phyloP scores from a whole-genome alignment of 192 early-diverging fungal genomes.

The Entomortierella beljakovae region DNA sequence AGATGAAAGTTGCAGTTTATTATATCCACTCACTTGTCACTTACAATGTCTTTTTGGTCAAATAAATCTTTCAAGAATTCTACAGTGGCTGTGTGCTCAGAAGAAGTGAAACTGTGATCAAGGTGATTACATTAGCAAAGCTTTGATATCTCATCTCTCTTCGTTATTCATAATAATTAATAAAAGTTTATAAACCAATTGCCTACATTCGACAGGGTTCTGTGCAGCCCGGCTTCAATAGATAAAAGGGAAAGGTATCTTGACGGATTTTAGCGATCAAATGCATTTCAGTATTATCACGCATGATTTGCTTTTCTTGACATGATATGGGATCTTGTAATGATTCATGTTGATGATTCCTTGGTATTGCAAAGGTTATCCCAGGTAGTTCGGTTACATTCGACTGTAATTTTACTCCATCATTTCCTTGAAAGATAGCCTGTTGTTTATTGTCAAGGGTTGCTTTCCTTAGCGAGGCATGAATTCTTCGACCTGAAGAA shows the following conservation, averaged over 20 bases:
- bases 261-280: constrained; percentile 28
- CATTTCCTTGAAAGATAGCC: constrained; percentile 16
- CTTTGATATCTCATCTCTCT: neutral
- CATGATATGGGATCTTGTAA: neutral
- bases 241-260: constrained; percentile 22
- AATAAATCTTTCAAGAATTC: constrained; percentile 21
- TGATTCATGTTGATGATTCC: neutral
- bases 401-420: constrained; percentile 25
- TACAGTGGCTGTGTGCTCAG: constrained; percentile 9
- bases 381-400: constrained; percentile 28
- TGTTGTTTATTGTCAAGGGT: constrained; percentile 14
- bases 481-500: neutral
- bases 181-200: neutral
- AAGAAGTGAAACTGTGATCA: constrained; percentile 15
- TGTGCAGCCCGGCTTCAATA: constrained; percentile 21
- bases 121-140: neutral
- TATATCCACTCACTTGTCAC: too few relatives aligned
- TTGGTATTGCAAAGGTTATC: constrained; percentile 18
- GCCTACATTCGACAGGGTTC: constrained; percentile 37
- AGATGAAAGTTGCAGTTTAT: too few relatives aligned
- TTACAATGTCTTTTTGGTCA: constrained; percentile 28
- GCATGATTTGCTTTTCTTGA: neutral
- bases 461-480: constrained; percentile 12
- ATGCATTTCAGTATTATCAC: constrained; percentile 44
- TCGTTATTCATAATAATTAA: neutral